Conservation (phyloP, 257 asterid genomes). For the Solanum ossicruentum region DNA sequence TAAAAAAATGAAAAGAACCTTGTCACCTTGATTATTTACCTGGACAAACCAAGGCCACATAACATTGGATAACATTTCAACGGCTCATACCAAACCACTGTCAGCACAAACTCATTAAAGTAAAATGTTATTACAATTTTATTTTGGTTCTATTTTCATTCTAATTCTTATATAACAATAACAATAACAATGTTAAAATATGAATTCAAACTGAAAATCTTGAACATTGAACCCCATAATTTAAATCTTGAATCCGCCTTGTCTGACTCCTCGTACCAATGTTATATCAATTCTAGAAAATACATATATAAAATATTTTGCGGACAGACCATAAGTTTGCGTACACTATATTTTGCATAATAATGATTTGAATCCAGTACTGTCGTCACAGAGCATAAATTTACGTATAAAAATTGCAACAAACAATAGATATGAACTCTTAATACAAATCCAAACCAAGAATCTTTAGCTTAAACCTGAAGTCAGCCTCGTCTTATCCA, state of each 20-base stretch:
- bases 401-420: neutral
- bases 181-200: neutral
- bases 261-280: too few species aligned
- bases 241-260: too few species aligned
- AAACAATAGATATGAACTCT: neutral
- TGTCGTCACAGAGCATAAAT: neutral
- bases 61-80: neutral
- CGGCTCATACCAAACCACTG: neutral
- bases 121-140: neutral
- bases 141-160: neutral
- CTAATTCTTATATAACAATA: neutral
- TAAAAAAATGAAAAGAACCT: neutral
- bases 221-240: too few species aligned
- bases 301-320: neutral
- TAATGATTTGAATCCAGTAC: neutral
- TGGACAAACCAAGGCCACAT: neutral
- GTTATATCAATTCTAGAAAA: neutral
- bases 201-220: too few species aligned
- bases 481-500: constrained; percentile 18
- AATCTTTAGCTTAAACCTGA: neutral
- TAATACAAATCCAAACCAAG: too few species aligned
- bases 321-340: neutral
- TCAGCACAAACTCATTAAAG: neutral
- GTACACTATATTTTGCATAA: neutral
- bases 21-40: neutral